phyloP scores from a whole-genome alignment of 2,329 filamentous ascomycete genomes.

The Talaromyces piceae region DNA sequence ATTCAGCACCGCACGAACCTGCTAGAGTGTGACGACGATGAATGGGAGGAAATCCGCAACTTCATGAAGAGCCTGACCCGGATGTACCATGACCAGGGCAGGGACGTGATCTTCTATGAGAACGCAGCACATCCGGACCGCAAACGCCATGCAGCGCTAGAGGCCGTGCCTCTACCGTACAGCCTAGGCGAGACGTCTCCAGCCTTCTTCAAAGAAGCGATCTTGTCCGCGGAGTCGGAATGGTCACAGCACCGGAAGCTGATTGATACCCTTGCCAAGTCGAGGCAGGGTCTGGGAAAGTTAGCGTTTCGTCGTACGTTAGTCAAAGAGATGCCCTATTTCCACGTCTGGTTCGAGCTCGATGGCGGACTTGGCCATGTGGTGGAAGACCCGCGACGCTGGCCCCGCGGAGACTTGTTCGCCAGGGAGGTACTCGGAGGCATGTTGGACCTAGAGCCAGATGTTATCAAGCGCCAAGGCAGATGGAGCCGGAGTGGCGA shows the following conservation, averaged over 20 bases:
- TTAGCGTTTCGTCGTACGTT: slow-evolving; percentile 73
- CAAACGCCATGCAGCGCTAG: slow-evolving; percentile 76
- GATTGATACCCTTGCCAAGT: slow-evolving; percentile 67
- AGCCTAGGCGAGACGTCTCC: slow-evolving; percentile 85
- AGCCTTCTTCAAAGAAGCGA: slow-evolving; percentile 92
- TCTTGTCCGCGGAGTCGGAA: slow-evolving; percentile 78
- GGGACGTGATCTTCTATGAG: slow-evolving; percentile 94
- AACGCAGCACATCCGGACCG: slow-evolving; percentile 78
- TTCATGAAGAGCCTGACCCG: slow-evolving; percentile 96
- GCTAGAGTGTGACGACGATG: slow-evolving; percentile 96
- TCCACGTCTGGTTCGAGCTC: slow-evolving; percentile 90
- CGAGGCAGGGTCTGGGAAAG: slow-evolving; percentile 61
- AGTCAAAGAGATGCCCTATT: slow-evolving; percentile 96
- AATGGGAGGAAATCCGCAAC: slow-evolving; percentile 98
- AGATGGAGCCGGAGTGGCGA: slow-evolving; percentile 66
- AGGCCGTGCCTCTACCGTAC: slow-evolving; percentile 80
- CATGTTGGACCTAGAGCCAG: slow-evolving; percentile 75
- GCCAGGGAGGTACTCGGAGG: slow-evolving; percentile 86
- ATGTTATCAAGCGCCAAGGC: slow-evolving; percentile 84
- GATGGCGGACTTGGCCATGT: slow-evolving; percentile 90
- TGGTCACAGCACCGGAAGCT: slow-evolving; percentile 95
- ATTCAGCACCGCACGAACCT: slow-evolving; percentile 81
- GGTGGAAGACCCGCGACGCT: slow-evolving; percentile 75
- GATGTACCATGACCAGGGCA: slow-evolving; percentile 89
- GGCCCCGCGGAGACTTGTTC: slow-evolving; percentile 89